Base-by-base conservation (phyloP, 148 eudicot species). In the Nepenthes mirabilis region DNA sequence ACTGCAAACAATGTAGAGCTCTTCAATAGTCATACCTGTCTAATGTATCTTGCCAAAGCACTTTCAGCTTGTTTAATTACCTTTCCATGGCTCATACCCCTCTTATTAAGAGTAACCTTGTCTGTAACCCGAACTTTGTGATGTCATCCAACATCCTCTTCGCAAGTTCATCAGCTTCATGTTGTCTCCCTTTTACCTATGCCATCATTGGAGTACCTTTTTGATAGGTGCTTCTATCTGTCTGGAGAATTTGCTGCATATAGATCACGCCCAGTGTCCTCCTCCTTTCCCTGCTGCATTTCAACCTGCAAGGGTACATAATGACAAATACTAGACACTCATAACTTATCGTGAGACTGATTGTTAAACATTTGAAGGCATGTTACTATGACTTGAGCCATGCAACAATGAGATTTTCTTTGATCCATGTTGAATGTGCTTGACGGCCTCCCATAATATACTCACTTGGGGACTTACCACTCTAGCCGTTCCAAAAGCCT, bases 101-200 rank as follows among this genome's bases (percentile, higher is more conserved):
- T 61, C 36, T 60, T 68, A 61, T 64, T 34, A 47, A 5, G 53
- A 43, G 49, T 47, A 63, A 70, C 71, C 63, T 80, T 80, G 61
- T 80, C 75, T 52, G 68, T 69, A 52, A 82, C 70, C 35, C 60
- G 69, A 51, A 23, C 70, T 79, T 53, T 73, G 82, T 14, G 80
- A 77, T 57, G 73, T 65, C 85, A 93, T 57, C 75, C 72, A 86
- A 63, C 98, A 93, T 88, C 82, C 49, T 76, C 73, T 88, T 89
- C 14, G 89, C 74, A 53, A 88, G 78, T 67, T 86, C 85, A 68
- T 88, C 82, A 14, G 83, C 89, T 71, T 80, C 99, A 43, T 68
- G 81, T 69, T 93, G 65, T 66, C 77, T 68, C 96, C 96, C 58
- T 51, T 57, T 64, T 69, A 23, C 23, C 23, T 23, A 23, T 23